phyloP scores from a whole-genome alignment of 164 flowering plant genomes.

The Pachysandra terminalis region DNA sequence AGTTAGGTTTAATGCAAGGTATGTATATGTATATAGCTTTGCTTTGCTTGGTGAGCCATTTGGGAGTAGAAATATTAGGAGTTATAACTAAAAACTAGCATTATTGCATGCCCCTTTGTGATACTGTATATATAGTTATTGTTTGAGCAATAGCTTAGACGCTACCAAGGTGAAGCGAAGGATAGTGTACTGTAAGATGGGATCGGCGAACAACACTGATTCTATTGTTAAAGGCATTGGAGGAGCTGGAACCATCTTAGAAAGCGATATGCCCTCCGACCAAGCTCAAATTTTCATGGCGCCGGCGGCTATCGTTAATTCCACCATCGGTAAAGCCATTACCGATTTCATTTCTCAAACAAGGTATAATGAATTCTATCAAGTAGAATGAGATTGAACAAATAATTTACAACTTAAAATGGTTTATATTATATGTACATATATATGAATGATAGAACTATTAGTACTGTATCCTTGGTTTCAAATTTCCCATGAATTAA shows the following conservation, averaged over 20 bases:
- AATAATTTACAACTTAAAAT: too few relatives aligned
- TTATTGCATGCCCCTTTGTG: too few relatives aligned
- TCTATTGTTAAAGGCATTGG: slow-evolving; percentile 50
- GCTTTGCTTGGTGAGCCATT: too few relatives aligned
- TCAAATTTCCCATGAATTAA: too few relatives aligned
- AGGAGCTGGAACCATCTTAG: slow-evolving; percentile 54
- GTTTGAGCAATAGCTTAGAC: slow-evolving; percentile 42
- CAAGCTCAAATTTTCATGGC: slow-evolving; percentile 58
- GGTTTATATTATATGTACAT: too few relatives aligned
- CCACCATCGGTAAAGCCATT: slow-evolving; percentile 27
- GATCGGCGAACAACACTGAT: slow-evolving; percentile 53
- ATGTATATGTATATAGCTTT: neutral
- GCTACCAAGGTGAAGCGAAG: slow-evolving; percentile 61
- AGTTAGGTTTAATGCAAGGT: slow-evolving; percentile 30
- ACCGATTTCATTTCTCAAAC: slow-evolving; percentile 45
- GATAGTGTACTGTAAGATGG: slow-evolving; percentile 42
- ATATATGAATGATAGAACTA: too few relatives aligned
- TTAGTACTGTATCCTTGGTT: too few relatives aligned
- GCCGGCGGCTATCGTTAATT: slow-evolving; percentile 52
- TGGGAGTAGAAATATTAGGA: too few relatives aligned
- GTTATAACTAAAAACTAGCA: too few relatives aligned
- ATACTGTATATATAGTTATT: too few relatives aligned
- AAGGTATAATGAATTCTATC: slow-evolving; percentile 26
- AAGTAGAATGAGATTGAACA: too few relatives aligned
- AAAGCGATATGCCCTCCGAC: slow-evolving; percentile 38